A percentile compares a stretch with the other conserved stretches of the same genome.
Evolutionary conservation across 2,329 filamentous ascomycete species (phyloP).

Genomic region (Pseudomassariella vexata): DNA sequence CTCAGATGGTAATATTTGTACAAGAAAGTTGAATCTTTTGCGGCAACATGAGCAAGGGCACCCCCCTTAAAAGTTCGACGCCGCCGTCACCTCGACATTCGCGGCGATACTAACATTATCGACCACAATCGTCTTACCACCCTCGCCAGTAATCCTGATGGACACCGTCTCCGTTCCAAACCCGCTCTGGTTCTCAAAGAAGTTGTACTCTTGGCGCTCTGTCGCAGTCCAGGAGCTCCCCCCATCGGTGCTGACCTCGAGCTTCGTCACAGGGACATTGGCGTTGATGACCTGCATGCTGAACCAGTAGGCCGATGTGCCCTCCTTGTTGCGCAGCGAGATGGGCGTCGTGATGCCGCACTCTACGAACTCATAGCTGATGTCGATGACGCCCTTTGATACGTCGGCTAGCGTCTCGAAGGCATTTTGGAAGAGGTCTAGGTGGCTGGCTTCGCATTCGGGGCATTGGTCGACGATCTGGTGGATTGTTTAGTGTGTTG

Average conservation of each 20-base stretch:
- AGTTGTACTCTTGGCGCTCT: slow-evolving; percentile 50
- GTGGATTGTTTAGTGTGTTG: background rate
- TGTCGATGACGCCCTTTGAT: slow-evolving; percentile 31
- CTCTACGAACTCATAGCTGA: slow-evolving; percentile 30
- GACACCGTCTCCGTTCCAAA: slow-evolving; percentile 49
- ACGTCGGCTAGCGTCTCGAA: slow-evolving; percentile 30
- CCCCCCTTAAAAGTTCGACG: slow-evolving; percentile 15
- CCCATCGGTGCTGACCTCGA: slow-evolving; percentile 57
- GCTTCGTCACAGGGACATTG: slow-evolving; percentile 46
- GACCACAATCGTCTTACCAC: slow-evolving; percentile 45
- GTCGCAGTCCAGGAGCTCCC: slow-evolving; percentile 55
- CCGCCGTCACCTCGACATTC: slow-evolving; percentile 13
- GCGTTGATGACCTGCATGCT: slow-evolving; percentile 60
- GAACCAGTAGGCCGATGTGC: slow-evolving; percentile 36
- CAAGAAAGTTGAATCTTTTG: too few relatives aligned
- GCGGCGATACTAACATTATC: slow-evolving; percentile 39
- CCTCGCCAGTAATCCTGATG: slow-evolving; percentile 48
- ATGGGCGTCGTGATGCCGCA: slow-evolving; percentile 37
- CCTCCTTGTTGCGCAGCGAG: slow-evolving; percentile 37
- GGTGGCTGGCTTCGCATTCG: slow-evolving; percentile 32
- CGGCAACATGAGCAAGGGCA: too few relatives aligned
- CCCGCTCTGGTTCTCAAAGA: slow-evolving; percentile 53
- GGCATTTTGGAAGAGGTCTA: slow-evolving; percentile 39
- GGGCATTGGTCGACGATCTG: slow-evolving; percentile 41
- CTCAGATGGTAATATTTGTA: too few relatives aligned